Conservation (phyloP, 2,329 filamentous ascomycete genomes). For the Beauveria varroae region DNA sequence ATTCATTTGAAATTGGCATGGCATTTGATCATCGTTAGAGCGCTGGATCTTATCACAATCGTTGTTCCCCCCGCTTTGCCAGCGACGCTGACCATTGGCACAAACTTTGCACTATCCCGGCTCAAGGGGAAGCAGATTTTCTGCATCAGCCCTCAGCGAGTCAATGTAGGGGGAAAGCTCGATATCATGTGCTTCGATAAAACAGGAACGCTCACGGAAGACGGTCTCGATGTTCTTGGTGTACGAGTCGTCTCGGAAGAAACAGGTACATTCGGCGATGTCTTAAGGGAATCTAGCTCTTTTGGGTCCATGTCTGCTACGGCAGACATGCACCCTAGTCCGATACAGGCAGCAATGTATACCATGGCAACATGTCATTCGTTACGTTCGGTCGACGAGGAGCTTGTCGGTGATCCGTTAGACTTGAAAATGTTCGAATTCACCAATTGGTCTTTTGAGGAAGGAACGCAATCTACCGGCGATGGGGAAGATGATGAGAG, state of each 20-base stretch:
- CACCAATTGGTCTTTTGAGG: slow-evolving; percentile 85
- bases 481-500: slow-evolving; percentile 64
- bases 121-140: slow-evolving; percentile 89
- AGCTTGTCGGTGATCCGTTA: slow-evolving; percentile 86
- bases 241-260: slow-evolving; percentile 67
- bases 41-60: slow-evolving; percentile 92
- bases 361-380: slow-evolving; percentile 98
- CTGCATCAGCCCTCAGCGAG: slow-evolving; percentile 93
- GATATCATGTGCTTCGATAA: slow-evolving; percentile 98
- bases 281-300: slow-evolving; percentile 58
- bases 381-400: slow-evolving; percentile 74
- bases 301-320: slow-evolving; percentile 40
- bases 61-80: slow-evolving; percentile 92
- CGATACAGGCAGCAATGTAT: slow-evolving; percentile 61
- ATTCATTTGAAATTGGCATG: slow-evolving; percentile 73
- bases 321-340: slow-evolving; percentile 23
- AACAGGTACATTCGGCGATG: slow-evolving; percentile 60
- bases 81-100: slow-evolving; percentile 91
- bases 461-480: slow-evolving; percentile 63
- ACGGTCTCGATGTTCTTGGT: slow-evolving; percentile 88
- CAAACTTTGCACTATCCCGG: slow-evolving; percentile 83
- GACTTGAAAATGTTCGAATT: slow-evolving; percentile 99
- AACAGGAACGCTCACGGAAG: slow-evolving; percentile 95
- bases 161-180: slow-evolving; percentile 93
- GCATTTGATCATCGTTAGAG: slow-evolving; percentile 86